Evolutionary conservation across 202 grass and related monocot species (phyloP).

Genomic region (Schoenoplectus triqueter): DNA sequence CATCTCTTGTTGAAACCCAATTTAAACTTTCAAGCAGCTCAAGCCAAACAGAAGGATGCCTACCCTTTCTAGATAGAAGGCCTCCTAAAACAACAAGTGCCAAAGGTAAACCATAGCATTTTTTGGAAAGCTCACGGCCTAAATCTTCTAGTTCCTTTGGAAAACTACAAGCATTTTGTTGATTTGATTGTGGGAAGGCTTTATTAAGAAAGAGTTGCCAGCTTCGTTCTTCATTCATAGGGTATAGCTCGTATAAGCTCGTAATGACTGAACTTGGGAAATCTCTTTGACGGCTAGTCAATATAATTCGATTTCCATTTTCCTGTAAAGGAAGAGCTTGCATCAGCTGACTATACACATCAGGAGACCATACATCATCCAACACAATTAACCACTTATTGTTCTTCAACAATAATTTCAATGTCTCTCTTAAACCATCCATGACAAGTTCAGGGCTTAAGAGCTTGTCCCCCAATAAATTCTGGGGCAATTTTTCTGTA

Average conservation of each 20-base stretch:
- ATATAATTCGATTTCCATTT: constrained; percentile 10
- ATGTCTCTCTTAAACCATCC: background rate
- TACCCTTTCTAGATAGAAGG: background rate
- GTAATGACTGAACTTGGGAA: background rate
- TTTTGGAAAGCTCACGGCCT: background rate
- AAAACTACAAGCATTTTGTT: background rate
- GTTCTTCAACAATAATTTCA: background rate
- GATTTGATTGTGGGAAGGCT: background rate
- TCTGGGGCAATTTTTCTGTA: too few relatives aligned
- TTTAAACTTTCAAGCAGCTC: background rate
- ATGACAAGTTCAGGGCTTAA: background rate
- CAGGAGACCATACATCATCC: background rate
- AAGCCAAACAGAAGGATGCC: background rate
- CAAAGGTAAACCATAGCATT: background rate
- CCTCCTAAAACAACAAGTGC: background rate
- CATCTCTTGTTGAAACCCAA: background rate
- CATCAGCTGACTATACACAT: background rate
- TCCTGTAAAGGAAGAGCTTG: background rate
- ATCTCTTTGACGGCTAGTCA: background rate
- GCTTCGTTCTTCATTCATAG: background rate
- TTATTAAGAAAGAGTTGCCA: constrained; percentile 10
- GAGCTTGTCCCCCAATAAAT: background rate
- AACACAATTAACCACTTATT: background rate
- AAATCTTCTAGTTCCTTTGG: constrained; percentile 6
- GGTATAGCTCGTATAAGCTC: background rate